phyloP scores from a whole-genome alignment of 257 asterid species.

The Knoxia roxburghii region DNA sequence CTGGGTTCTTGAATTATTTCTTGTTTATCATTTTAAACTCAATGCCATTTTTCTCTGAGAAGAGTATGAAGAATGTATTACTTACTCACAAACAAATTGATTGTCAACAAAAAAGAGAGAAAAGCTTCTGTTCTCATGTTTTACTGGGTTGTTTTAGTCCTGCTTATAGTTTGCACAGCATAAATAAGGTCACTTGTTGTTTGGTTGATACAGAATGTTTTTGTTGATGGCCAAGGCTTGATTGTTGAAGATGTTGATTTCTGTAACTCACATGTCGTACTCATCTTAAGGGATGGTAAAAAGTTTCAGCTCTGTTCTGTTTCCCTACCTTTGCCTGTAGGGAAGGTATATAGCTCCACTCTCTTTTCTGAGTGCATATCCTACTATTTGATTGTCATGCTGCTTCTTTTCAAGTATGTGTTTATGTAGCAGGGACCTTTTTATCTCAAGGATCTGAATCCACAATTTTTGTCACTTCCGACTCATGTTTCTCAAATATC shows the following conservation, averaged over 20 bases:
- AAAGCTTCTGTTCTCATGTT: background rate
- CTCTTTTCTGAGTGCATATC: background rate
- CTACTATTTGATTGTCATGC: background rate
- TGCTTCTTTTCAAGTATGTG: background rate
- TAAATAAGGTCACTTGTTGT: background rate
- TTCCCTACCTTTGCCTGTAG: conserved; percentile 55
- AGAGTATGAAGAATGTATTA: background rate
- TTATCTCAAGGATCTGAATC: conserved; percentile 63
- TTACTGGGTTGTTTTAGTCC: background rate
- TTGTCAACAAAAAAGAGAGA: conserved; percentile 3
- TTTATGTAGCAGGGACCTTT: conserved; percentile 46
- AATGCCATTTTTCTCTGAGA: background rate
- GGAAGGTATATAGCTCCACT: conserved; percentile 42
- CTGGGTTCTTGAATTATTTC: background rate
- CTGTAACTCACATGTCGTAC: conserved; percentile 61
- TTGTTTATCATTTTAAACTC: background rate
- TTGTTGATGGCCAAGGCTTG: conserved; percentile 45
- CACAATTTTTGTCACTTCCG: conserved; percentile 71
- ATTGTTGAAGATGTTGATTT: conserved; percentile 82
- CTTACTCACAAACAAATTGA: background rate
- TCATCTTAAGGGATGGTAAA: conserved; percentile 43
- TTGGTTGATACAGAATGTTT: conserved; percentile 54
- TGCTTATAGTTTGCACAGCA: background rate
- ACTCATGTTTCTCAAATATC: conserved; percentile 76
- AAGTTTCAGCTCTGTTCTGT: conserved; percentile 60